Percentiles rank a stretch among this genome's conserved stretches.
These are phyloP conservation scores for Chrysosphaeria jannelii DNA, from an alignment of 2,329 filamentous ascomycete species.

Conservation along the genomic window DNA sequence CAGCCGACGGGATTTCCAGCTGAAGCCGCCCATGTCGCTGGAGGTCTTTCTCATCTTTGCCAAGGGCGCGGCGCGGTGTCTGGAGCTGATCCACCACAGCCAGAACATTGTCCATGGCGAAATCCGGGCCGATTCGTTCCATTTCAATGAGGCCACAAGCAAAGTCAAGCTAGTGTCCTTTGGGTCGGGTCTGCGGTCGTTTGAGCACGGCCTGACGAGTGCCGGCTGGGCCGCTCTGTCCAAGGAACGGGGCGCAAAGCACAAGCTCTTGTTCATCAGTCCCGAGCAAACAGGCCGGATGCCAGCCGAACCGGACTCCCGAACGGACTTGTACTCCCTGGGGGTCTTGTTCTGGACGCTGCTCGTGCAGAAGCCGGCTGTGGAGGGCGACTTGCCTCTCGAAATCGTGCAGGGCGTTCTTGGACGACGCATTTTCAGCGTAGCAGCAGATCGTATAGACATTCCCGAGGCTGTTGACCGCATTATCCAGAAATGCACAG, in stretches of 20 bases:
- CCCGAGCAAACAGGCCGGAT: constrained; percentile 85
- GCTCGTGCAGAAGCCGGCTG: constrained; percentile 50
- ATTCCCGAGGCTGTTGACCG: constrained; percentile 55
- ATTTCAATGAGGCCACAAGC: constrained; percentile 43
- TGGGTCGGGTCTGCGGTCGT: constrained; percentile 61
- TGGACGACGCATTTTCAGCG: constrained; percentile 43
- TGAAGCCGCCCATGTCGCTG: constrained; percentile 33
- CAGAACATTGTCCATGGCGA: constrained; percentile 73
- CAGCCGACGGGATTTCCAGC: constrained; percentile 12
- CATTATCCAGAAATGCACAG: constrained; percentile 76
- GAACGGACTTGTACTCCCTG: constrained; percentile 81
- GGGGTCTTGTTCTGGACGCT: constrained; percentile 75
- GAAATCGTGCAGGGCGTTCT: constrained; percentile 82
- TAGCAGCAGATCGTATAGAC: constrained; percentile 51
- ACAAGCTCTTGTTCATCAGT: constrained; percentile 75
- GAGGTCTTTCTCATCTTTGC: constrained; percentile 69
- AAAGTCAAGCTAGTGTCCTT: constrained; percentile 57
- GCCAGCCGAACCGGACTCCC: constrained; percentile 67
- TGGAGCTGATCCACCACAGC: constrained; percentile 76
- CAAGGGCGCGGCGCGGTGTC: constrained; percentile 57
- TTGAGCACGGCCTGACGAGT: constrained; percentile 66
- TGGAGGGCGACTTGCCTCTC: constrained; percentile 49
- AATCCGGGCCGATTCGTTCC: constrained; percentile 69
- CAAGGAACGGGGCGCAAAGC: constrained; percentile 57
- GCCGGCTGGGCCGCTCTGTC: constrained; percentile 66